phyloP scores from a whole-genome alignment of 179 eudicot genomes.

The Monotropa hypopitys region DNA sequence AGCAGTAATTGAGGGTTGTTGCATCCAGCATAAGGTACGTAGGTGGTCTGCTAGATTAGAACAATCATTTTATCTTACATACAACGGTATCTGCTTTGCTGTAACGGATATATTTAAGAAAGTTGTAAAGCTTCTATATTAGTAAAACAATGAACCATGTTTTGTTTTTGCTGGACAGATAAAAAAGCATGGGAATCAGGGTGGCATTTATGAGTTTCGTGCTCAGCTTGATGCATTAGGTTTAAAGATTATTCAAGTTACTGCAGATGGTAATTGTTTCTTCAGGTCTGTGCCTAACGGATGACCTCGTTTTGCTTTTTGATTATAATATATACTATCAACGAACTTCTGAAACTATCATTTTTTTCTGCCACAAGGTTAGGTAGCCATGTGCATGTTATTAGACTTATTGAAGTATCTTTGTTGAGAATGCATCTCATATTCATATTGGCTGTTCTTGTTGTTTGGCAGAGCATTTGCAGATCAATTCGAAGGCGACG shows the following conservation, averaged over 20 bases:
- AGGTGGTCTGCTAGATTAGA: neutral
- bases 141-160: neutral
- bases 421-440: constrained; percentile 3
- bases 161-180: constrained; percentile 26
- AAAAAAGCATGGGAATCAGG: constrained; percentile 61
- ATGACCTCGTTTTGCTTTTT: constrained; percentile 5
- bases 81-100: neutral
- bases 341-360: constrained; percentile 6
- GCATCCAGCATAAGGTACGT: neutral
- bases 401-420: neutral
- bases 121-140: neutral
- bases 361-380: neutral
- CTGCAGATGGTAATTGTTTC: constrained; percentile 92
- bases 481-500: constrained; percentile 85
- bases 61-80: neutral
- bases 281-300: constrained; percentile 61
- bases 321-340: neutral
- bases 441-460: constrained; percentile 1
- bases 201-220: constrained; percentile 46
- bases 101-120: neutral
- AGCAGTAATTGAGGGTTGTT: neutral
- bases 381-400: neutral
- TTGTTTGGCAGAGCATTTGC: constrained; percentile 60
- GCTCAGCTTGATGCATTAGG: constrained; percentile 76
- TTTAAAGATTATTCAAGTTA: constrained; percentile 64